These are phyloP conservation scores for Eutrema japonicum DNA, from an alignment of 345 rosid genomes.

Conservation along the genomic window DNA sequence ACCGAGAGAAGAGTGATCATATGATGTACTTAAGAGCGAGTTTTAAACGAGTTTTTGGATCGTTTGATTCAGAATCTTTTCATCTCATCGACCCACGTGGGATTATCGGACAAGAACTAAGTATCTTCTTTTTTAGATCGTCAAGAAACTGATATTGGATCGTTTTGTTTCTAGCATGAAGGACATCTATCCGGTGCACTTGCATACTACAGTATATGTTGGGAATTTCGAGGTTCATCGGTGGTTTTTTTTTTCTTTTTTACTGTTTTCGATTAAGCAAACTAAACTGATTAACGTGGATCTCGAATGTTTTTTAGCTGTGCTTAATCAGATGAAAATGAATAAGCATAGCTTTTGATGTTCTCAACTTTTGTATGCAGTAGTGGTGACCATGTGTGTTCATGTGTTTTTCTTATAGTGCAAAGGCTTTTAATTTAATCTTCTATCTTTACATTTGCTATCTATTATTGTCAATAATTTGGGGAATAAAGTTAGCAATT, in stretches of 20 bases:
- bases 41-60: constrained; percentile 57
- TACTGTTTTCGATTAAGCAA: constrained; percentile 9
- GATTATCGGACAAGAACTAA: constrained; percentile 70
- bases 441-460: constrained; percentile 23
- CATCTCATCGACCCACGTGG: constrained; percentile 75
- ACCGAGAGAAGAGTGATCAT: constrained; percentile 46
- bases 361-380: constrained; percentile 36
- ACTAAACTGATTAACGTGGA: constrained; percentile 13
- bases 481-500: constrained; percentile 30
- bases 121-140: constrained; percentile 66
- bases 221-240: constrained; percentile 28
- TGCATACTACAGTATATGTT: constrained; percentile 17
- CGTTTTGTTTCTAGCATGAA: constrained; percentile 13
- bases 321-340: constrained; percentile 34
- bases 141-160: constrained; percentile 13
- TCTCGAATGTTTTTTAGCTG: constrained; percentile 25
- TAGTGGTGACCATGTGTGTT: constrained; percentile 48
- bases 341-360: constrained; percentile 37
- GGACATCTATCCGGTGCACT: constrained; percentile 22
- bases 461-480: constrained; percentile 43
- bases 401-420: constrained; percentile 43
- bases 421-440: constrained; percentile 28
- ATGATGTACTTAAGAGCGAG: constrained; percentile 69
- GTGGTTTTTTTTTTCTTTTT: background rate
- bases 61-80: constrained; percentile 64